Base-by-base conservation (phyloP, 257 asterid genomes). In the Fraxinus quadrangulata region DNA sequence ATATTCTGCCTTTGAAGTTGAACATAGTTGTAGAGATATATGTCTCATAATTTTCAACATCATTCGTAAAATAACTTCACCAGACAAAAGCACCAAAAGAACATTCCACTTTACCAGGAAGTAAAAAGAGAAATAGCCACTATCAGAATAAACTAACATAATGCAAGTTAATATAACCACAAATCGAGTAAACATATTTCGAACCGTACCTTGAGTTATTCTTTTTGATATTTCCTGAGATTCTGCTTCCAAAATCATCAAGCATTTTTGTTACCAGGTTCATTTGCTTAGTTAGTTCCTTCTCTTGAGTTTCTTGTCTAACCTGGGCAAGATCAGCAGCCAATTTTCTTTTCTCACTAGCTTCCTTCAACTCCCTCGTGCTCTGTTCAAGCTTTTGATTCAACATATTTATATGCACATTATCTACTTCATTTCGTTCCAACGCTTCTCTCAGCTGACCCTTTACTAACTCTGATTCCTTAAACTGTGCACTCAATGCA, bases 241-340 rank as follows among this genome's bases (percentile, higher is more conserved):
- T 83, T 81, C 82, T 85, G 84, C 78, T 65, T 80, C 88, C 97
- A 90, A 91, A 90, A 79, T 86, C 93, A 76, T 77, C 83, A 75
- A 86, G 70, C 83, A 79, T 37, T 26, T 83, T 83, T 39, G 83
- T 72, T 45, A 89, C 73, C 75, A 77, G 72, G 79, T 87, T 87
- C 86, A 90, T 80, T 49, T 81, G 93, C 81, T 74, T 84, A 67
- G 76, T 88, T 14, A 84, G 81, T 69, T 84, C 84, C 83, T 77
- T 83, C 81, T 84, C 92, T 82, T 82, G 83, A 80, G 90, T 81
- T 87, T 86, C 79, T 24, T 80, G 91, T 80, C 83, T 84, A 82
- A 89, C 91, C 77, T 85, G 87, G 71, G 84, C 81, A 75, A 79
- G 89, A 49, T 80, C 70, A 81, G 68, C 61, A 28, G 82, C 75